Base-by-base conservation (phyloP, 768 basidiomycete genomes). In the Xerocomellus intermedius region DNA sequence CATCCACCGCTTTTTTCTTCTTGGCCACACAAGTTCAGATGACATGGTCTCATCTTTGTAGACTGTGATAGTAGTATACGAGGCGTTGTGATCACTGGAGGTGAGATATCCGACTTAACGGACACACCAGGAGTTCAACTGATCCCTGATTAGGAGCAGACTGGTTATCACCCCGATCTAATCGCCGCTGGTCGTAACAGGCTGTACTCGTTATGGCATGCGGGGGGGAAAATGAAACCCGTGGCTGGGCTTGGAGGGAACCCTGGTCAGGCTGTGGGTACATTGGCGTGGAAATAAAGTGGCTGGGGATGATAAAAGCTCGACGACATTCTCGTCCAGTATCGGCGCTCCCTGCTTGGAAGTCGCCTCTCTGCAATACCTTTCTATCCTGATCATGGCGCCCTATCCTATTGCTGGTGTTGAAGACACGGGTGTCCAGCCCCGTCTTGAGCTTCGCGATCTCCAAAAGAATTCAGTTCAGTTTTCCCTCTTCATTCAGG, bases 401-500 rank as follows among this genome's bases (percentile, higher is more conserved):
- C 17, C 45, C 1, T 64, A 64, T 21, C 55, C 51, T 5, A 16
- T 65, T 21, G 21, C 36, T 14, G 63, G 63, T 17, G 2, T 33
- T 2, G 10, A 17, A 12, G 48, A 14, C 45, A 38, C 42, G 2
- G 56, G 59, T 8, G 12, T 53, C n/a, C 54, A 64, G 22, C 44
- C 32, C 21, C 63, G 63, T 47, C 53, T 55, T 5, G 63, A 64
- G 42, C 22, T 64, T 36, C 53, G 48, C 17, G 59, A 61, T n/a
- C 59, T 64, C 22, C 42, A 46, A 22, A 16, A 38, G 38, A 55
- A 55, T 5, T 26, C 55, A 9, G 52, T 58, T 10, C 51, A 61
- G 14, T 64, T 58, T 17, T 64, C 63, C 4, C 55, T 64, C 32
- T 64, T 64, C 44, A 55, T 64, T 17, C 63, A 22, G 8, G 63